phyloP scores from a whole-genome alignment of 768 basidiomycete species.

The Lactarius tabidus region DNA sequence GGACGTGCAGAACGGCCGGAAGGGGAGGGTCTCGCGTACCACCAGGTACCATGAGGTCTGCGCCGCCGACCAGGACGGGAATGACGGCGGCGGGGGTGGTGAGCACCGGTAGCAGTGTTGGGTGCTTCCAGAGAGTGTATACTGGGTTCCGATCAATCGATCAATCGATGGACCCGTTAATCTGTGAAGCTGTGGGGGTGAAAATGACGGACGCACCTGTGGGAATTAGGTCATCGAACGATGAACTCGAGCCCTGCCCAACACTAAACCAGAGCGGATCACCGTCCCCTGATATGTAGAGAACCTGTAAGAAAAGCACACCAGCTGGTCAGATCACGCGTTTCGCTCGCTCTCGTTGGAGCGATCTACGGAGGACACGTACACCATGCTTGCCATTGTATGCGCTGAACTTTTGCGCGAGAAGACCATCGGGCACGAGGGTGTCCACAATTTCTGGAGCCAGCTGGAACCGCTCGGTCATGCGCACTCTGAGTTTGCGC shows the following conservation, averaged over 20 bases:
- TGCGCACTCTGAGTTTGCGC: constrained; percentile 62
- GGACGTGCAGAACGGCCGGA: neutral
- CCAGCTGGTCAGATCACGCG: neutral
- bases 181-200: neutral
- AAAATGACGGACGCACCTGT: constrained; percentile 39
- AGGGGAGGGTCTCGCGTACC: constrained; percentile 43
- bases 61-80: constrained; percentile 68
- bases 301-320: constrained; percentile 40
- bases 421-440: constrained; percentile 71
- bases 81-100: constrained; percentile 69
- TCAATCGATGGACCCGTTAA: neutral
- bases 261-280: constrained; percentile 78
- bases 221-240: constrained; percentile 59
- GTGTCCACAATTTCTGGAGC: constrained; percentile 57
- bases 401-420: constrained; percentile 62
- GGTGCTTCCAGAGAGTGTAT: constrained; percentile 76
- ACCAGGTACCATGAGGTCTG: constrained; percentile 87
- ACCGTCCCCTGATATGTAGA: constrained; percentile 59
- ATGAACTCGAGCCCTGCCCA: constrained; percentile 48
- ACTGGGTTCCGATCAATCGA: constrained; percentile 34
- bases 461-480: constrained; percentile 44
- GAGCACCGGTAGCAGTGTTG: constrained; percentile 62
- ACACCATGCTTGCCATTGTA: constrained; percentile 66
- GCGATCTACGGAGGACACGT: constrained; percentile 28
- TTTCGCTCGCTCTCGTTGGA: neutral